Conservation (phyloP, 352 stramenopile genomes). For the Globisporangium megalacanthum region DNA sequence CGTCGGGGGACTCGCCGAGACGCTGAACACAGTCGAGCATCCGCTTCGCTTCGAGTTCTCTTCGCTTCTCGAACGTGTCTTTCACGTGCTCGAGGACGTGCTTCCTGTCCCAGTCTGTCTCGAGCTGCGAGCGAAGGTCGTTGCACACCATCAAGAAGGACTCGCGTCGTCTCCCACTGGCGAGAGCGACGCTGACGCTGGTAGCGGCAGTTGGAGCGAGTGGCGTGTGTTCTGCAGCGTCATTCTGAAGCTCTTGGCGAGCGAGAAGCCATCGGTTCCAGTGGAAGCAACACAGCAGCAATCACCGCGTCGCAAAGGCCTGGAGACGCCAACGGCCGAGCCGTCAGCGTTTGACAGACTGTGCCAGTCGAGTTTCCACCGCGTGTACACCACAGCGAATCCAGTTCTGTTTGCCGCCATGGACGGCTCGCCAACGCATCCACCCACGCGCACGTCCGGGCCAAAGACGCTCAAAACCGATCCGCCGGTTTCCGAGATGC, state of each 20-base stretch:
- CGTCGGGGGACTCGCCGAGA: conserved; percentile 12
- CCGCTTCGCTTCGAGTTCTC: conserved; percentile 23
- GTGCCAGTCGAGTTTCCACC: conserved; percentile 36
- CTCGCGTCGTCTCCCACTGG: background rate
- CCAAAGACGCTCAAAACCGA: background rate
- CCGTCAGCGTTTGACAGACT: conserved; percentile 37
- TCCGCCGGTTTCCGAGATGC: background rate
- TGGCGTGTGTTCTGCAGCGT: conserved; percentile 11
- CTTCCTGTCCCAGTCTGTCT: conserved; percentile 16
- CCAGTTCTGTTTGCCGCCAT: conserved; percentile 34
- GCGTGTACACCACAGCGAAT: conserved; percentile 37
- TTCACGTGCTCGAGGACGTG: conserved; percentile 24
- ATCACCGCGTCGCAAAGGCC: background rate
- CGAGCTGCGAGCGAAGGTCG: conserved; percentile 4
- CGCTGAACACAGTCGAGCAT: conserved; percentile 34
- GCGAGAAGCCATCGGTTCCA: background rate
- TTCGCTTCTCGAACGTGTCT: conserved; percentile 27
- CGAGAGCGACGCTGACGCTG: background rate
- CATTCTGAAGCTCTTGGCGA: background rate
- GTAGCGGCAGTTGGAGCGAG: background rate
- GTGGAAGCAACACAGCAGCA: background rate
- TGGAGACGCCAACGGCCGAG: conserved; percentile 3
- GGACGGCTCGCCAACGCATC: conserved; percentile 15
- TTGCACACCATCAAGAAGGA: background rate
- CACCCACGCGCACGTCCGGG: background rate